Percentiles rank a stretch among this genome's conserved stretches.
phyloP scores from a whole-genome alignment of 148 eudicot species.

The Vaccinium vitisidaea region DNA sequence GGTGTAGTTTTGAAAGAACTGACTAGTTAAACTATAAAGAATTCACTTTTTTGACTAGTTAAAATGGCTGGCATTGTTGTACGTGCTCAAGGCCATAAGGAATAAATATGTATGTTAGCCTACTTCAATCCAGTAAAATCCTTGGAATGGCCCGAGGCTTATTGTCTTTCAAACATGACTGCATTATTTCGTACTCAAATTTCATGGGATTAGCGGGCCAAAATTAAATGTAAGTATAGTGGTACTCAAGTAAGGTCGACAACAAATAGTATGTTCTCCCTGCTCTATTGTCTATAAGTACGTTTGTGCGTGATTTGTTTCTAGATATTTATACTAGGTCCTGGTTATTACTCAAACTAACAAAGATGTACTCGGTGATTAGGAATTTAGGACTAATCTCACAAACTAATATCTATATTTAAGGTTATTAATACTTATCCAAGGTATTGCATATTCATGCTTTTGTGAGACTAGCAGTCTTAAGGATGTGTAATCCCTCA shows the following conservation, averaged over 20 bases:
- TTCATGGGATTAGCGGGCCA: background rate
- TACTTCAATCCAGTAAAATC: too few relatives aligned
- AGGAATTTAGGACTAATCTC: background rate
- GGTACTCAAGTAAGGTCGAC: background rate
- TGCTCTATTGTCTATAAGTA: background rate
- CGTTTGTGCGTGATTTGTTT: background rate
- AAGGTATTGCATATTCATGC: background rate
- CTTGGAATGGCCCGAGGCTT: background rate
- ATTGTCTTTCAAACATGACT: background rate
- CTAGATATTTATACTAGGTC: background rate
- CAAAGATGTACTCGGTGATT: background rate
- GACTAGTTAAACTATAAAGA: background rate
- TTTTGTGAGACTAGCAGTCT: background rate
- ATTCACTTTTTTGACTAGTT: too few relatives aligned
- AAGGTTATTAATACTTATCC: background rate
- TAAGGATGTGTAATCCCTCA: background rate
- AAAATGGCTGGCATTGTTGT: too few relatives aligned
- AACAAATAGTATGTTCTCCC: background rate
- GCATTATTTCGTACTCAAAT: background rate
- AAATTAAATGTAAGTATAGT: background rate
- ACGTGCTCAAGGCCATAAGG: too few relatives aligned
- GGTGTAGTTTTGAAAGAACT: background rate
- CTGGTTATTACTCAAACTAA: background rate
- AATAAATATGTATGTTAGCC: too few relatives aligned
- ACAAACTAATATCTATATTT: background rate